Percentiles rank a stretch among this genome's conserved stretches.
phyloP scores from a whole-genome alignment of 2,329 filamentous ascomycete genomes.

The Pseudogymnoascus sp. region DNA sequence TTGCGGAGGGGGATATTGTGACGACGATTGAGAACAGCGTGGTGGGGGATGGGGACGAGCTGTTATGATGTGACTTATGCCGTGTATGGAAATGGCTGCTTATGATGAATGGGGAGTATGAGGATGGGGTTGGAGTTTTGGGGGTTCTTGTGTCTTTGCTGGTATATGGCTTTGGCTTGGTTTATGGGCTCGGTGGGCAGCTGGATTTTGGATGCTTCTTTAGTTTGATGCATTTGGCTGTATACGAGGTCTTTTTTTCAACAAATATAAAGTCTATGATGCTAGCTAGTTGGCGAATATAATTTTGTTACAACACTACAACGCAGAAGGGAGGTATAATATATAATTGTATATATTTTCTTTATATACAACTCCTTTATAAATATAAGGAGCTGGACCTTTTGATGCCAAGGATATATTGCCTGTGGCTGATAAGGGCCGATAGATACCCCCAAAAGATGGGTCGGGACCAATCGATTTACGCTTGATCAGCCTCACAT shows the following conservation, averaged over 20 bases:
- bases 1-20: conserved; percentile 67
- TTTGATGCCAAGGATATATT: not conserved
- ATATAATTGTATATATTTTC: not conserved
- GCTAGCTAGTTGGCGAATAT: not conserved
- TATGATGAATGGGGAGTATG: not conserved
- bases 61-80: conserved; percentile 43
- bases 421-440: conserved; percentile 2
- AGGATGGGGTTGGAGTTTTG: not conserved
- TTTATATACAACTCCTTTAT: not conserved
- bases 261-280: not conserved
- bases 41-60: conserved; percentile 68
- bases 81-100: not conserved
- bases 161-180: not conserved
- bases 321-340: not conserved
- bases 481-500: conserved; percentile 8
- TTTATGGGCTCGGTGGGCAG: not conserved
- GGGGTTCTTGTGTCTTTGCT: not conserved
- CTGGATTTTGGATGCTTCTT: not conserved
- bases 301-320: not conserved
- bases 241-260: not conserved
- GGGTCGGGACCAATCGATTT: conserved; percentile 8
- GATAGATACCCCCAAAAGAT: conserved; percentile 6
- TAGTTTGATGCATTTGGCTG: not conserved
- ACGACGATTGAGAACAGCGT: conserved; percentile 73
- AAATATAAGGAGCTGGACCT: not conserved